A percentile compares a stretch with the other conserved stretches of the same genome.
Conservation (phyloP, 306 rosid genomes). For the Vigna unguiculata region DNA sequence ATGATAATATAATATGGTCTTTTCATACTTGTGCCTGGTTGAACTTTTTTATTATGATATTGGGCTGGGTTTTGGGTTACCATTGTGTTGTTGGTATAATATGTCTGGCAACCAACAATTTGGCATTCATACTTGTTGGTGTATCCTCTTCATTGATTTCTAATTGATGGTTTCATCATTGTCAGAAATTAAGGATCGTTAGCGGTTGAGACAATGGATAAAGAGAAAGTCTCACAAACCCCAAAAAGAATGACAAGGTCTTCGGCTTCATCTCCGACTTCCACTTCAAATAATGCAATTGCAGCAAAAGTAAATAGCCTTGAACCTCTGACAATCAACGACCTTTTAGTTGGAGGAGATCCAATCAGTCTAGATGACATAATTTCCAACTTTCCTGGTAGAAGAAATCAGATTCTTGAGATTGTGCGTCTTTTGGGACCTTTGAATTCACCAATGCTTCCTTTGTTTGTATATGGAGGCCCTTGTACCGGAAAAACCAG, state of each 20-base stretch:
- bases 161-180: constrained; percentile 24
- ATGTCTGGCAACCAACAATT: neutral
- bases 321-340: constrained; percentile 55
- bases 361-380: constrained; percentile 67
- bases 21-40: neutral
- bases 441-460: constrained; percentile 77
- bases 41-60: neutral
- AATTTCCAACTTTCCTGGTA: constrained; percentile 69
- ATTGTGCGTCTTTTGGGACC: constrained; percentile 74
- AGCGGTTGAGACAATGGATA: constrained; percentile 54
- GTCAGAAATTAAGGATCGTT: constrained; percentile 21
- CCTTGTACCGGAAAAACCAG: constrained; percentile 87
- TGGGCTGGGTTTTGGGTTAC: constrained; percentile 18
- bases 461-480: constrained; percentile 84
- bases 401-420: constrained; percentile 72
- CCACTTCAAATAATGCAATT: constrained; percentile 49
- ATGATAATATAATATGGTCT: neutral
- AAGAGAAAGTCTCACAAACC: constrained; percentile 58
- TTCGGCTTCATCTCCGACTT: constrained; percentile 51
- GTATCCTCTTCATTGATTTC: constrained; percentile 15
- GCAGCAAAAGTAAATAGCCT: constrained; percentile 50
- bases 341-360: constrained; percentile 79
- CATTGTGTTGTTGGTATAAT: constrained; percentile 15
- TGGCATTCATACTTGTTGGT: constrained; percentile 3
- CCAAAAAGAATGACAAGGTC: constrained; percentile 76